Percentiles rank a stretch among this genome's conserved stretches.
These are phyloP conservation scores for Salvia splendens DNA, from an alignment of 257 asterid species.

Conservation along the genomic window DNA sequence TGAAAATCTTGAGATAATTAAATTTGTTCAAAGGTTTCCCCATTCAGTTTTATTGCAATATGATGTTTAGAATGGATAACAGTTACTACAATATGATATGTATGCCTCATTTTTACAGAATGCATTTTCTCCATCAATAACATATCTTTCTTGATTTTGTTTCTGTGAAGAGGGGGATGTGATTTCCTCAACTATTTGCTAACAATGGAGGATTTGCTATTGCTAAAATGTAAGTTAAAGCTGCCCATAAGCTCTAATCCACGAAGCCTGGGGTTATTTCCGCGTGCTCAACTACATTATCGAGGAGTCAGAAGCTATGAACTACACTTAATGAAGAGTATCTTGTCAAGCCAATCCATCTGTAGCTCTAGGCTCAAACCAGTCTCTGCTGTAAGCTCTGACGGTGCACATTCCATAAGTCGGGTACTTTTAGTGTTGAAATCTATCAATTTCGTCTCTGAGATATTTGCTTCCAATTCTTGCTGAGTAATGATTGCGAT, in stretches of 20 bases:
- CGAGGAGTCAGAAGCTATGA: conserved; percentile 21
- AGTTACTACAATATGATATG: neutral
- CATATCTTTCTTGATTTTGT: conserved; percentile 16
- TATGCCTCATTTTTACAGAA: neutral
- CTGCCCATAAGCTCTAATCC: conserved; percentile 30
- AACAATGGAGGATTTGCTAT: conserved; percentile 51
- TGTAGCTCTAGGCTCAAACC: conserved; percentile 42
- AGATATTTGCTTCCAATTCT: conserved; percentile 13
- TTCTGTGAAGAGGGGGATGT: conserved; percentile 24
- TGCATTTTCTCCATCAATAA: neutral
- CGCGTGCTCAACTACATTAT: conserved; percentile 26
- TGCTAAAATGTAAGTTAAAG: conserved; percentile 45
- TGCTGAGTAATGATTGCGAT: conserved; percentile 24
- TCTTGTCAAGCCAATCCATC: conserved; percentile 33
- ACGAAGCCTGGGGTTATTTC: conserved; percentile 31
- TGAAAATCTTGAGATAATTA: neutral
- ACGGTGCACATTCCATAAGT: conserved; percentile 42
- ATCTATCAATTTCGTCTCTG: neutral
- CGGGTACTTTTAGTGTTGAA: conserved; percentile 45
- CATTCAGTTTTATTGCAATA: neutral
- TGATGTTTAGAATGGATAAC: neutral
- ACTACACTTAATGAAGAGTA: conserved; percentile 34
- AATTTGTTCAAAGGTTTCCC: neutral
- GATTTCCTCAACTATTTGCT: conserved; percentile 18
- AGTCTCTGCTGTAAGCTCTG: conserved; percentile 48